Evolutionary conservation across 1,284 basidiomycete species (phyloP).

Genomic region (Trichosporon sp.): DNA sequence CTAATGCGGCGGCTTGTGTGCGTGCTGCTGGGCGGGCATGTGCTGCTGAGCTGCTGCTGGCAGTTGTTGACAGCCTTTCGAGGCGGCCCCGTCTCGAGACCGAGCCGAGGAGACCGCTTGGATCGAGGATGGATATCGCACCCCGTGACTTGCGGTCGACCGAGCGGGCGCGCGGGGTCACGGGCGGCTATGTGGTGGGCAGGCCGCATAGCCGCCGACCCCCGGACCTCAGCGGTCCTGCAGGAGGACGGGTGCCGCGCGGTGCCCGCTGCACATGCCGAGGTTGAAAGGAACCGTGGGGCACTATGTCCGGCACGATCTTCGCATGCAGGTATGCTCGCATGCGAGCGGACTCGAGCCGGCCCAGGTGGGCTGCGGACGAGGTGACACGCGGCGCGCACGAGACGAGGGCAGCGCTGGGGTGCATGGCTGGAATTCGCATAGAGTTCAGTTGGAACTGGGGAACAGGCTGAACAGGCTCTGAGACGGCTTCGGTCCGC

Average conservation of each 20-base stretch:
- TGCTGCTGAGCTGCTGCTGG: not conserved
- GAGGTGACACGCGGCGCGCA: not conserved
- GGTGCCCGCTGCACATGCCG: not conserved
- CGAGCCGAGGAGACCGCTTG: not conserved
- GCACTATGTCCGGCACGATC: not conserved
- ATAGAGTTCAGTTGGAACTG: slow-evolving; percentile 3
- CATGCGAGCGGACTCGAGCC: not conserved
- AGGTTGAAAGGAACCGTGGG: not conserved
- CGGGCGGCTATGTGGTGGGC: not conserved
- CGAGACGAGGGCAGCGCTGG: not conserved
- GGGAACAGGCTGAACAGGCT: not conserved
- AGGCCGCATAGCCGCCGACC: not conserved
- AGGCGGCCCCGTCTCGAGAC: not conserved
- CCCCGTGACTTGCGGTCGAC: not conserved
- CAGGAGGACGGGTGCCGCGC: not conserved
- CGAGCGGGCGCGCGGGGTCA: not conserved
- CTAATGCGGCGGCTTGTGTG: too few species aligned
- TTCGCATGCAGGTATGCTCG: not conserved
- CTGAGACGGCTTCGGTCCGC: not conserved
- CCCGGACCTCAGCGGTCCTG: not conserved
- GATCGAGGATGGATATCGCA: not conserved
- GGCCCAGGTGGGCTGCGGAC: not conserved
- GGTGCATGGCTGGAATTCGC: not conserved
- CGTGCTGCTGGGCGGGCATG: not conserved
- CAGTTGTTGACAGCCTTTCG: not conserved